phyloP scores from a whole-genome alignment of 2,329 filamentous ascomycete genomes.

The Neofusicoccum laricinum region DNA sequence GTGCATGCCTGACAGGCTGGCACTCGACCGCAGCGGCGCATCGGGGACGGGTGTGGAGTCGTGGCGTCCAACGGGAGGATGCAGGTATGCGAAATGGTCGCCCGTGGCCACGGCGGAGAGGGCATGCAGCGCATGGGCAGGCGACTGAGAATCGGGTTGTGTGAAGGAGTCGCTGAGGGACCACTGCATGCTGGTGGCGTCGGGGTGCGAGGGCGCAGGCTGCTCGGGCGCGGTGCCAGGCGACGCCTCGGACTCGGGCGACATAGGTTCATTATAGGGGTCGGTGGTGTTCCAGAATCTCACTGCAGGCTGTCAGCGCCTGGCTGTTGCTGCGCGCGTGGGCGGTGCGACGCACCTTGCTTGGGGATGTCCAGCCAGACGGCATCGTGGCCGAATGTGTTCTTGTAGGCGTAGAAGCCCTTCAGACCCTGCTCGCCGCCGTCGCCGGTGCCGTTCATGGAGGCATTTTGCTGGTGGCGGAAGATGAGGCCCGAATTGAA shows the following conservation, averaged over 20 bases:
- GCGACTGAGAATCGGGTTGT: constrained; percentile 27
- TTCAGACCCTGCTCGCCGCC: constrained; percentile 49
- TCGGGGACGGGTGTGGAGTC: constrained; percentile 26
- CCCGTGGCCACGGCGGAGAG: constrained; percentile 52
- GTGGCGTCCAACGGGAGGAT: constrained; percentile 25
- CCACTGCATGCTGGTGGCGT: constrained; percentile 15
- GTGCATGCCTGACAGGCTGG: constrained; percentile 19
- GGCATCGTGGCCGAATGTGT: constrained; percentile 60
- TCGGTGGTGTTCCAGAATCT: constrained; percentile 62
- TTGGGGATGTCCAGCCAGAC: constrained; percentile 63
- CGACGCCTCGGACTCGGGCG: constrained; percentile 22
- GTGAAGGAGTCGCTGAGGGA: constrained; percentile 6
- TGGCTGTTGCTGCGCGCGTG: not conserved
- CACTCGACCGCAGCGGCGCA: constrained; percentile 16
- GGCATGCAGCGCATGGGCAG: constrained; percentile 52
- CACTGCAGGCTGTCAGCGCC: constrained; percentile 37
- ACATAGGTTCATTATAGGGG: constrained; percentile 53
- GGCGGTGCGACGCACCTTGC: constrained; percentile 43
- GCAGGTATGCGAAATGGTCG: constrained; percentile 37
- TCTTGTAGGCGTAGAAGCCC: constrained; percentile 64
- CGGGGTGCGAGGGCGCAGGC: not conserved
- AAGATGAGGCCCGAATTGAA: constrained; percentile 64
- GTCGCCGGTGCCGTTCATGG: constrained; percentile 56
- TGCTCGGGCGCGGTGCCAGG: not conserved
- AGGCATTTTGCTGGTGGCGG: constrained; percentile 67